phyloP scores from a whole-genome alignment of 208 protist species.

The Acanthamoeba rhysodes region DNA sequence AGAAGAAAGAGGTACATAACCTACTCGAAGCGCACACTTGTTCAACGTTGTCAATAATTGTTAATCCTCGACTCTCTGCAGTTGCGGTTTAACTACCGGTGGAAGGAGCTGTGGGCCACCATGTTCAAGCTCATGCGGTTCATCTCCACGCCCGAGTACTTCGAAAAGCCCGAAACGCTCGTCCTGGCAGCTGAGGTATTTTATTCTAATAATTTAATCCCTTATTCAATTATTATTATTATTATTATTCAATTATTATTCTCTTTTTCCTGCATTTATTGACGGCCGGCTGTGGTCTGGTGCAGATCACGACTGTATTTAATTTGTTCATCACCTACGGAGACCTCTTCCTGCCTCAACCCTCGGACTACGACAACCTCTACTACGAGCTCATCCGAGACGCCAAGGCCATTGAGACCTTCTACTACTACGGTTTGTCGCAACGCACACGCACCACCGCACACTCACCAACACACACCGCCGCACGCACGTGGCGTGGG shows the following conservation, averaged over 20 bases:
- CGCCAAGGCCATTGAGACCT: slow-evolving; percentile 78
- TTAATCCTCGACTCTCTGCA: neutral
- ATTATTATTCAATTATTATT: neutral
- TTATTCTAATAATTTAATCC: too few species aligned
- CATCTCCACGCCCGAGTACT: slow-evolving; percentile 44
- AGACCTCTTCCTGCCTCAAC: slow-evolving; percentile 28
- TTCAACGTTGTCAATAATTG: too few species aligned
- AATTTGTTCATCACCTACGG: slow-evolving; percentile 74
- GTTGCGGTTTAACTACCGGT: slow-evolving; percentile 36
- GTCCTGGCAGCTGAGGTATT: slow-evolving; percentile 5
- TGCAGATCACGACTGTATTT: slow-evolving; percentile 62
- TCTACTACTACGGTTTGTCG: slow-evolving; percentile 79
- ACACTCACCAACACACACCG: too few species aligned
- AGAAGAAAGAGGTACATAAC: slow-evolving; percentile 20
- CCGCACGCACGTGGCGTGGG: neutral
- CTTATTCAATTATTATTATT: too few species aligned
- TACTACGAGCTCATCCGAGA: slow-evolving; percentile 72
- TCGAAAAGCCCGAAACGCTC: slow-evolving; percentile 55
- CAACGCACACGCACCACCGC: neutral
- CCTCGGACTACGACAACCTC: slow-evolving; percentile 61
- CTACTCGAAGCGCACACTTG: too few species aligned
- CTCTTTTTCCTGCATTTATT: neutral
- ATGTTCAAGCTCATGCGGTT: slow-evolving; percentile 51
- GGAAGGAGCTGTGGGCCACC: slow-evolving; percentile 25
- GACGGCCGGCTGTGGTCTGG: too few species aligned